Evolutionary conservation across 768 basidiomycete genomes (phyloP).

Genomic region (Suillus decipiens): DNA sequence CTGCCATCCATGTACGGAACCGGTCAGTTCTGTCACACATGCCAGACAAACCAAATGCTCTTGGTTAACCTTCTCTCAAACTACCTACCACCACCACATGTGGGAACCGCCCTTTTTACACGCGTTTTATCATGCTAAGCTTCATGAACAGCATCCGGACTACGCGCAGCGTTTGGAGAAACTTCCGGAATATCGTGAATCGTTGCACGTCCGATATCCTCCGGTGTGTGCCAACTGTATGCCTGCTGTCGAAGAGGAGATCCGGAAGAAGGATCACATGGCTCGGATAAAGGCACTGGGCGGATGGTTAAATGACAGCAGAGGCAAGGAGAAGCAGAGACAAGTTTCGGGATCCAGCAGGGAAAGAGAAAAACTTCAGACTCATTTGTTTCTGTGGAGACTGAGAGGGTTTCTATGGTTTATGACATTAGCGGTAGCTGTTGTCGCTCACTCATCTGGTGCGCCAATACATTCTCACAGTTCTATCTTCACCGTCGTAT

Average conservation of each 20-base stretch:
- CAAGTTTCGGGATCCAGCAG: conserved; percentile 42
- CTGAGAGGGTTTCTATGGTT: conserved; percentile 70
- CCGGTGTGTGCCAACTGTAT: conserved; percentile 79
- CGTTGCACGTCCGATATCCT: conserved; percentile 81
- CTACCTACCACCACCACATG: conserved; percentile 80
- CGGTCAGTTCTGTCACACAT: conserved; percentile 80
- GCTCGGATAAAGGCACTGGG: conserved; percentile 78
- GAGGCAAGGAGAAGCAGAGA: conserved; percentile 61
- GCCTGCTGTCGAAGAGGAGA: conserved; percentile 80
- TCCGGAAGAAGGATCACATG: conserved; percentile 77
- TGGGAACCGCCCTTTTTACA: conserved; percentile 38
- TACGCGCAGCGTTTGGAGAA: conserved; percentile 62
- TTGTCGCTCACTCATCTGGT: conserved; percentile 48
- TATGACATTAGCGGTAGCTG: conserved; percentile 42
- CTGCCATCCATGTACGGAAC: conserved; percentile 60
- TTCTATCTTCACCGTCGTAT: neutral
- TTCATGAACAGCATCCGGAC: conserved; percentile 62
- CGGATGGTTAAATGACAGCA: conserved; percentile 65
- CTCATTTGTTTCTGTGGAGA: conserved; percentile 66
- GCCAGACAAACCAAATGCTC: conserved; percentile 91
- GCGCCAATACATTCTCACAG: neutral
- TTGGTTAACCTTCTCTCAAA: conserved; percentile 85
- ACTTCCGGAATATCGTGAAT: conserved; percentile 71
- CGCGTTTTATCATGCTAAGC: conserved; percentile 13
- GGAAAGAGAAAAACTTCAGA: conserved; percentile 45